phyloP scores from a whole-genome alignment of 306 rosid species.

The Rubus parviflorus region DNA sequence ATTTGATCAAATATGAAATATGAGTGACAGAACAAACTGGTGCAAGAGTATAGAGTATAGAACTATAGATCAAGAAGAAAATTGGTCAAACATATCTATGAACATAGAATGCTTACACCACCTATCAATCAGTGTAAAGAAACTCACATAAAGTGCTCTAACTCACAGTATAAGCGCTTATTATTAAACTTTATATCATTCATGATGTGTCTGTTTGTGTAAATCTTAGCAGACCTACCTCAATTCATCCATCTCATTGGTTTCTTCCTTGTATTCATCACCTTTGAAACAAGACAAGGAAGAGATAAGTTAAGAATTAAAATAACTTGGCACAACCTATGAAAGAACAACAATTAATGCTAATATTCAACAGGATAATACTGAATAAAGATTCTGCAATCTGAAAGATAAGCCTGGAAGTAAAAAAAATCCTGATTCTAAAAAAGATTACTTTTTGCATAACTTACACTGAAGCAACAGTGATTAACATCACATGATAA shows the following conservation, averaged over 20 bases:
- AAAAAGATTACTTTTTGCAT: neutral
- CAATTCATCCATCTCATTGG: constrained; percentile 32
- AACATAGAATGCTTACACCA: neutral
- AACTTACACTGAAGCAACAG: neutral
- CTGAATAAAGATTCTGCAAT: neutral
- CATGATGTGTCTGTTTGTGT: neutral
- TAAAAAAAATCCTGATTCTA: neutral
- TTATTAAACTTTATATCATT: constrained; percentile 1
- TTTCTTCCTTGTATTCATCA: constrained; percentile 48
- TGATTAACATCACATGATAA: neutral
- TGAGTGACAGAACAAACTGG: neutral
- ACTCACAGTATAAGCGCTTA: neutral
- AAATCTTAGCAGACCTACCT: constrained; percentile 47
- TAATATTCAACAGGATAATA: neutral
- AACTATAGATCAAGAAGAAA: neutral
- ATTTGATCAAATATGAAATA: neutral
- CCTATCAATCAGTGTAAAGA: neutral
- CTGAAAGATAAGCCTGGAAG: neutral
- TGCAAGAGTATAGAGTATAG: neutral
- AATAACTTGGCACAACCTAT: neutral
- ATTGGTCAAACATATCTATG: neutral
- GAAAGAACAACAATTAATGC: neutral
- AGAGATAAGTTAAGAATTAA: neutral
- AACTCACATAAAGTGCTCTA: constrained; percentile 9
- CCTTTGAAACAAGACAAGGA: constrained; percentile 38